Base-by-base conservation (phyloP, 495 filamentous ascomycete species). In the Pseudevernia furfuracea region DNA sequence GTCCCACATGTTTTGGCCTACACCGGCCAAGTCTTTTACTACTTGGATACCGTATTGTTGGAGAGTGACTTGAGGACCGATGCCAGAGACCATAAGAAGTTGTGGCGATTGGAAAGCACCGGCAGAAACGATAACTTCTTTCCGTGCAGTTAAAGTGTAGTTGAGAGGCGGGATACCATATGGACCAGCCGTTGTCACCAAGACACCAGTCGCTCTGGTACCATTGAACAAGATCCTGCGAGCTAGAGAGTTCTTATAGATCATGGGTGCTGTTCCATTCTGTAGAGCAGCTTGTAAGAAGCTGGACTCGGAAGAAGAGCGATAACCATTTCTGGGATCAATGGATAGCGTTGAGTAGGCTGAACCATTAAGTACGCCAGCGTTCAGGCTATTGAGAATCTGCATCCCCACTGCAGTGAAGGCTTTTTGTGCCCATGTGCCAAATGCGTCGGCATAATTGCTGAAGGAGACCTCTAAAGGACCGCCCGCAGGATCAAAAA, bases 191-290 rank as follows among this genome's bases (percentile, higher is more conserved):
- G 49, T 53, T 17, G 49, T 53, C 28, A 84, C 81, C 11, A 64
- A 23, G 2, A 85, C 81, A 10, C 81, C 81, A 0, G 72, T 79
- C 34, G 83, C 82, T 9, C 58, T 75, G 37, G 76, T 82, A 39
- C 68, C 65, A 19, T 56, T 71, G 69, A 82, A 80, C 1, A 83
- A 30, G 49, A 84, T 76, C 46, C 63, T 69, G 48, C 71, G 75
- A 0, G 76, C 80, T 28, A 78, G 63, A 7, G 78, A 73, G 14
- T 72, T 68, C 44, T 73, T 69, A 63, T 79, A 82, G 49, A 83
- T 66, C 3, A 66, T 69, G 6, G 74, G 72, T 3, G 68, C 46
- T 28, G 64, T 67, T 34, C 49, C 49, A 14, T 66, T 66, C 44
- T 62, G 57, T 34, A 69, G 36, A n/a, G 68, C 73, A 4, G 43